Evolutionary conservation across 148 eudicot species (phyloP).

Genomic region (Vaccinium myrtillus): DNA sequence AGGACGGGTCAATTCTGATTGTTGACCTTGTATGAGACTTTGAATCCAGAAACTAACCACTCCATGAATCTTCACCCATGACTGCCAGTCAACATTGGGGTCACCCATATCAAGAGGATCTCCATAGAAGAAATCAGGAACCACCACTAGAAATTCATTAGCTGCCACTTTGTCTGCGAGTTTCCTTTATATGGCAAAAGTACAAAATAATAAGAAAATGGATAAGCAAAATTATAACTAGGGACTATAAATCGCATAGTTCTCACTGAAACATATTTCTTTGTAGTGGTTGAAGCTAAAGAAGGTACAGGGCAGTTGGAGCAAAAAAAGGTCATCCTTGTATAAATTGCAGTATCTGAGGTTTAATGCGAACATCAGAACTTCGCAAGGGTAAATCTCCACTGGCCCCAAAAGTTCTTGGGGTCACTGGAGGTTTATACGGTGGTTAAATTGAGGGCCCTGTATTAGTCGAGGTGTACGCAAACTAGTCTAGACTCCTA

Average conservation of each 20-base stretch:
- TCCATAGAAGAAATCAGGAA: conserved; percentile 43
- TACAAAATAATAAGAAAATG: not conserved
- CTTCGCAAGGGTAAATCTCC: too few species aligned
- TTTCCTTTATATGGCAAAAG: conserved; percentile 18
- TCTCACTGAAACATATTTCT: not conserved
- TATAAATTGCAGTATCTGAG: too few species aligned
- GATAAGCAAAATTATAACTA: not conserved
- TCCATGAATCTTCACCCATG: conserved; percentile 30
- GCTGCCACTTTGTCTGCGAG: conserved; percentile 46
- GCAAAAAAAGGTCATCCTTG: not conserved
- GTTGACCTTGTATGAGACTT: not conserved
- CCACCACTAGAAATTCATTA: conserved; percentile 31
- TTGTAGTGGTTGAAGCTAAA: not conserved
- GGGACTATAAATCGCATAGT: too few species aligned
- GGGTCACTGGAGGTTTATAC: too few species aligned
- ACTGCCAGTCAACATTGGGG: conserved; percentile 19
- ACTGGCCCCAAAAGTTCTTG: too few species aligned
- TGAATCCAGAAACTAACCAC: conserved; percentile 21
- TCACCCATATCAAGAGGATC: conserved; percentile 20
- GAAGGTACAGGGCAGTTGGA: not conserved
- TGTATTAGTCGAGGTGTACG: too few species aligned
- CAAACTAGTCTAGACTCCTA: too few species aligned
- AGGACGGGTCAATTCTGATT: not conserved
- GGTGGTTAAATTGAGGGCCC: too few species aligned
- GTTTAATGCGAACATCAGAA: too few species aligned